phyloP scores from a whole-genome alignment of 2,329 filamentous ascomycete genomes.

The Bipolaris bicolor region DNA sequence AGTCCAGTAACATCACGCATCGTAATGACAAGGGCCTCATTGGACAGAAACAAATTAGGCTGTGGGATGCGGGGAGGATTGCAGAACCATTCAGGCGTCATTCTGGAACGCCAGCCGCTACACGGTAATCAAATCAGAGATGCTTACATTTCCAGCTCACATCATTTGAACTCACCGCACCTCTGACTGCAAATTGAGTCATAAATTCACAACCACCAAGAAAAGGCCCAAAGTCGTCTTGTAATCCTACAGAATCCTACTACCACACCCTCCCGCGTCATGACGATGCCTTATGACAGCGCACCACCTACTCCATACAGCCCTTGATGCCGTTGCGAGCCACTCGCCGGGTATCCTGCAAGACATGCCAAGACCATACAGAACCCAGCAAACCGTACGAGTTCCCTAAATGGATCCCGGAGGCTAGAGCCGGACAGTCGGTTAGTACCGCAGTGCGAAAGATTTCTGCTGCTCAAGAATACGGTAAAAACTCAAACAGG shows the following conservation, averaged over 20 bases:
- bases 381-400: neutral
- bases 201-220: neutral
- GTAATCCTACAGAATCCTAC: neutral
- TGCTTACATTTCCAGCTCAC: neutral
- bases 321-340: neutral
- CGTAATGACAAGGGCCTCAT: constrained; percentile 24
- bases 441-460: constrained; percentile 55
- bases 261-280: neutral
- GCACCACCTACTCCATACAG: neutral
- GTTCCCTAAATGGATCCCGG: constrained; percentile 49
- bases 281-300: constrained; percentile 1
- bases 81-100: neutral
- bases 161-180: neutral
- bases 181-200: neutral
- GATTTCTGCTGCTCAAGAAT: constrained; percentile 58
- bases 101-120: neutral
- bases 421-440: constrained; percentile 57
- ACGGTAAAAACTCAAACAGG: constrained; percentile 53
- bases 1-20: neutral
- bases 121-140: neutral
- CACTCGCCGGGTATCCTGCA: neutral
- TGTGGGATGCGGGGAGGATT: neutral
- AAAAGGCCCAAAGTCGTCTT: too few species aligned
- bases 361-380: neutral
- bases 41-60: constrained; percentile 13